Percentiles rank a stretch among this genome's conserved stretches.
Conservation (phyloP, 1,284 basidiomycete genomes). For the Heterobasidion irregulare region DNA sequence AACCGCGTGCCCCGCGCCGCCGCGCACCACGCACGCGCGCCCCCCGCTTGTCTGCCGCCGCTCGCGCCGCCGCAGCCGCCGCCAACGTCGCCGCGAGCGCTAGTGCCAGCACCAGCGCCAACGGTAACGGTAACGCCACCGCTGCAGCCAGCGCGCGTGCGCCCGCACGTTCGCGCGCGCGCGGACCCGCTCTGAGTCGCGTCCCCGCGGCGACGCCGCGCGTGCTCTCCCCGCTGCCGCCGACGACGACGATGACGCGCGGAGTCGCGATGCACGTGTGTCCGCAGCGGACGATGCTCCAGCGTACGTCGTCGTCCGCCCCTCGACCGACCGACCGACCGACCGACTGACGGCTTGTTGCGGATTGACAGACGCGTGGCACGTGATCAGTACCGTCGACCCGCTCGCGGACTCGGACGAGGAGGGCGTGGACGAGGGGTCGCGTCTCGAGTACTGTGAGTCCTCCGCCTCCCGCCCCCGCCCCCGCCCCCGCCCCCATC, state of each 20-base stretch:
- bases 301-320: too few species aligned
- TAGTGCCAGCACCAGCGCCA: not conserved
- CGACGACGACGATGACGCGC: not conserved
- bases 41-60: too few species aligned
- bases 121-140: too few species aligned
- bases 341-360: not conserved
- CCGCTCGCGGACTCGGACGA: conserved; percentile 51
- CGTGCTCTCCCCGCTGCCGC: too few species aligned
- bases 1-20: too few species aligned
- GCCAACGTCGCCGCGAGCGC: not conserved
- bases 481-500: too few species aligned
- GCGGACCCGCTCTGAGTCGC: too few species aligned
- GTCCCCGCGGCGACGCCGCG: too few species aligned
- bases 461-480: conserved; percentile 2
- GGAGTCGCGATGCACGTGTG: conserved; percentile 6
- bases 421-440: conserved; percentile 43
- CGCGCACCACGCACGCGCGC: too few species aligned
- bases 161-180: too few species aligned
- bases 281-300: conserved; percentile 29
- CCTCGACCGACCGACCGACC: too few species aligned
- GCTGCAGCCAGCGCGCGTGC: too few species aligned
- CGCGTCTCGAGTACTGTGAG: conserved; percentile 46
- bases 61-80: not conserved
- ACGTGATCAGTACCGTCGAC: conserved; percentile 42
- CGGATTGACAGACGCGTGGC: conserved; percentile 42